These are phyloP conservation scores for Xylaria sp. DNA, from an alignment of 2,329 filamentous ascomycete genomes.

Conservation along the genomic window DNA sequence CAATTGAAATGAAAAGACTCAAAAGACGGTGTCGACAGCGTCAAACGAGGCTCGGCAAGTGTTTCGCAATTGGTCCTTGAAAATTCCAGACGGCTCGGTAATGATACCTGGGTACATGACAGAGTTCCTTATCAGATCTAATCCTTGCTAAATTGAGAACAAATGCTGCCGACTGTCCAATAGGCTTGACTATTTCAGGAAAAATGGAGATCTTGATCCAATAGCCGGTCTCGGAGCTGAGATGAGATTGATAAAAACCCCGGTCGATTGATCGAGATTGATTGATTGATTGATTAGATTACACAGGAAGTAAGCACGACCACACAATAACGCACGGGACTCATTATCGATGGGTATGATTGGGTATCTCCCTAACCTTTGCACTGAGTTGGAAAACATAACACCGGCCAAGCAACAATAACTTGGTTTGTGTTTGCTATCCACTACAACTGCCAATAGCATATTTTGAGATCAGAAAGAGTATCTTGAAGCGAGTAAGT, in stretches of 20 bases:
- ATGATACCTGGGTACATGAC: background rate
- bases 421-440: background rate
- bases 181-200: slow-evolving; percentile 29
- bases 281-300: slow-evolving; percentile 48
- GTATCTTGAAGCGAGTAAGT: background rate
- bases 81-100: background rate
- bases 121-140: slow-evolving; percentile 20
- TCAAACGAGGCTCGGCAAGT: slow-evolving; percentile 5
- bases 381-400: background rate
- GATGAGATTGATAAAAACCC: slow-evolving; percentile 46
- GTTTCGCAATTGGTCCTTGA: slow-evolving; percentile 4
- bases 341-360: background rate
- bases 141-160: background rate
- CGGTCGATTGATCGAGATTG: slow-evolving; percentile 1
- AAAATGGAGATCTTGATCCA: background rate
- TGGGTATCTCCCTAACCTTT: background rate
- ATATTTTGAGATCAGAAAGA: background rate
- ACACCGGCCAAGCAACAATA: background rate
- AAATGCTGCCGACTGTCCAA: no score
- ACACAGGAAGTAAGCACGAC: slow-evolving; percentile 18
- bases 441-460: background rate
- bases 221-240: slow-evolving; percentile 42
- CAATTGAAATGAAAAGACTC: background rate
- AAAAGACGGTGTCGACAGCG: background rate
- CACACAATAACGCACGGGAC: slow-evolving; percentile 10